A percentile compares a stretch with the other conserved stretches of the same genome.
phyloP scores from a whole-genome alignment of 2,329 filamentous ascomycete species.

The Colletotrichum echinochloae region DNA sequence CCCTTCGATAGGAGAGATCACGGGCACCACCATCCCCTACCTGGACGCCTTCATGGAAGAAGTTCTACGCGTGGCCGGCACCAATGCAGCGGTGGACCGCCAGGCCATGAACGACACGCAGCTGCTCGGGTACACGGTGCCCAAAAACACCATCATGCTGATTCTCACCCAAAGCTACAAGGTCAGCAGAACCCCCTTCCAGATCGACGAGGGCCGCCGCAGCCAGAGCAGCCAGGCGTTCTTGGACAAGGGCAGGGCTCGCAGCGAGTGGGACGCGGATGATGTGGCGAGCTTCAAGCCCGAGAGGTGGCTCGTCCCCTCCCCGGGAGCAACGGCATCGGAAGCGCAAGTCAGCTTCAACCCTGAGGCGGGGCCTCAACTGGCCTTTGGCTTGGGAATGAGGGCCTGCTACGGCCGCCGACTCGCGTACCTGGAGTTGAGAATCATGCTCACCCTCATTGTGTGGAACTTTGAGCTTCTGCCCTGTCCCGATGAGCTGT shows the following conservation, averaged over 20 bases:
- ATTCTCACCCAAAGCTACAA: constrained; percentile 43
- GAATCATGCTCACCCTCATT: constrained; percentile 50
- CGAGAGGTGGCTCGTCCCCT: constrained; percentile 9
- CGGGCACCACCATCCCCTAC: constrained; percentile 43
- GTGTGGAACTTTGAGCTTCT: constrained; percentile 52
- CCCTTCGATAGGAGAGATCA: constrained; percentile 43
- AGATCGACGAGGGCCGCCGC: constrained; percentile 46
- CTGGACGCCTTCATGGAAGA: constrained; percentile 49
- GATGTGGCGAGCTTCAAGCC: constrained; percentile 24
- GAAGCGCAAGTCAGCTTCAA: constrained; percentile 43
- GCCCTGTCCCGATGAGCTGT: no score
- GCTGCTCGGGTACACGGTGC: constrained; percentile 45
- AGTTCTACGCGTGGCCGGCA: constrained; percentile 44
- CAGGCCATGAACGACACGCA: constrained; percentile 44
- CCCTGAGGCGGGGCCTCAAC: constrained; percentile 49
- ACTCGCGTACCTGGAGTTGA: constrained; percentile 52
- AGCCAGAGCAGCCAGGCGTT: constrained; percentile 39
- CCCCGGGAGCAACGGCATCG: background rate
- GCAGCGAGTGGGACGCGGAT: constrained; percentile 16
- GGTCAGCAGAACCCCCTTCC: constrained; percentile 44
- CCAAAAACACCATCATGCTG: constrained; percentile 47
- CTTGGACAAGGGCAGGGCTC: constrained; percentile 40
- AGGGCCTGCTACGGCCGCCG: constrained; percentile 54
- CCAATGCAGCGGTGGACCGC: constrained; percentile 44
- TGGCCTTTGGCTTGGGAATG: constrained; percentile 52